Evolutionary conservation across 2,329 filamentous ascomycete species (phyloP).

Genomic region (Sporothrix luriei): DNA sequence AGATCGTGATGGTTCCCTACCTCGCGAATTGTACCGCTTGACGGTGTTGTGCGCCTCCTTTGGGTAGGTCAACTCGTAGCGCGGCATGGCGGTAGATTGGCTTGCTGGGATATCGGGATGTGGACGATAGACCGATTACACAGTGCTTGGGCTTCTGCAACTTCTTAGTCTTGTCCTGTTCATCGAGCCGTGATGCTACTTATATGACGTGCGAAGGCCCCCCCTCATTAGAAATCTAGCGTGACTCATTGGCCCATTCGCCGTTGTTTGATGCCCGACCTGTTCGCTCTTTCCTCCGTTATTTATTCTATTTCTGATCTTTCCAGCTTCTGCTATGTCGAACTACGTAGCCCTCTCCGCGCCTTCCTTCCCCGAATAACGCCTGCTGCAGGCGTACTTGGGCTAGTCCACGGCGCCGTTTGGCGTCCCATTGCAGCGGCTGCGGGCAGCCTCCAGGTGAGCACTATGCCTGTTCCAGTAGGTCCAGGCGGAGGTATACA

Average conservation of each 20-base stretch:
- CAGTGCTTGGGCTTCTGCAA: neutral
- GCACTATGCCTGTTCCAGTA: conserved; percentile 23
- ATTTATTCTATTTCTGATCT: neutral
- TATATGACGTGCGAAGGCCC: neutral
- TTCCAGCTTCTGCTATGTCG: neutral
- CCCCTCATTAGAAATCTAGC: conserved; percentile 18
- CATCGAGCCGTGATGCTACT: neutral
- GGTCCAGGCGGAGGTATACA: conserved; percentile 24
- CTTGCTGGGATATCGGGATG: neutral
- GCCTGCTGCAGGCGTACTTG: conserved; percentile 8
- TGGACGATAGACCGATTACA: neutral
- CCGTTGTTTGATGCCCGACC: no score
- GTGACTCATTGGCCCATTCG: conserved; percentile 29
- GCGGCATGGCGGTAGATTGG: conserved; percentile 45
- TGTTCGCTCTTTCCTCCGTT: neutral
- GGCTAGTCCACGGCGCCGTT: neutral
- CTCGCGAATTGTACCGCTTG: conserved; percentile 66
- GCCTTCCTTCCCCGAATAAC: conserved; percentile 18
- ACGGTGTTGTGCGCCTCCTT: conserved; percentile 66
- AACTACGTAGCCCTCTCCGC: conserved; percentile 8
- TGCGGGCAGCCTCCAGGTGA: neutral
- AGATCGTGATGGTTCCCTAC: conserved; percentile 45
- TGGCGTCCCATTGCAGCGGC: conserved; percentile 12
- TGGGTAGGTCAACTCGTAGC: conserved; percentile 59
- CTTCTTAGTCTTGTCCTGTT: neutral